Evolutionary conservation across 192 early-diverging fungal species (phyloP).

Genomic region (Coemansia sp.): DNA sequence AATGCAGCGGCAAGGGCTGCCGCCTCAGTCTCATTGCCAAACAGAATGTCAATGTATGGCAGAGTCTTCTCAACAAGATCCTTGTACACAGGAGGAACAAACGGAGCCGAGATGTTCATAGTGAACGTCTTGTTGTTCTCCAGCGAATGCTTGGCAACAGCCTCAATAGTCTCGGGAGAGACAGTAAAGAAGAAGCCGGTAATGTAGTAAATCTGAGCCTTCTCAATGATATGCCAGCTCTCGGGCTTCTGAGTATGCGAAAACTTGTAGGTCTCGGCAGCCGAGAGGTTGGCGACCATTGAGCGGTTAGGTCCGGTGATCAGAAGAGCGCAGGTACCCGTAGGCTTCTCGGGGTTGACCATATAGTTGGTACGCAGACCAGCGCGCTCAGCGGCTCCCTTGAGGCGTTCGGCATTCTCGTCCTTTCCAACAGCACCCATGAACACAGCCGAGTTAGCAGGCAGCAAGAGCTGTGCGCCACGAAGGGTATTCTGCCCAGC

Average conservation of each 20-base stretch:
- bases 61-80: conserved; percentile 70
- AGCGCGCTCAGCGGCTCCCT: conserved; percentile 74
- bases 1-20: conserved; percentile 75
- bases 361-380: conserved; percentile 91
- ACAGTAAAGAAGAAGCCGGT: conserved; percentile 95
- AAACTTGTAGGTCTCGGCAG: conserved; percentile 84
- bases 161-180: conserved; percentile 77
- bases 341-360: conserved; percentile 69
- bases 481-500: conserved; percentile 95
- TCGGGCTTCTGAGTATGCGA: conserved; percentile 66
- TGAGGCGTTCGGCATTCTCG: conserved; percentile 70
- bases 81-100: conserved; percentile 93
- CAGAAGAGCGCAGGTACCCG: conserved; percentile 94
- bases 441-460: conserved; percentile 83
- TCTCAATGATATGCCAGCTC: conserved; percentile 85
- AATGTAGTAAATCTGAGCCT: conserved; percentile 88
- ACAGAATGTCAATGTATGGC: conserved; percentile 89
- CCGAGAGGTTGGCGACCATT: conserved; percentile 91
- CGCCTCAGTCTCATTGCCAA: conserved; percentile 97
- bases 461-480: conserved; percentile 86
- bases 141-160: conserved; percentile 86
- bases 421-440: conserved; percentile 92
- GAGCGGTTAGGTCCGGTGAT: conserved; percentile 88
- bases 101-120: conserved; percentile 95
- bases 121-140: conserved; percentile 81